Evolutionary conservation across 78 protist species (phyloP).

Genomic region (Isochrysis galbana): DNA sequence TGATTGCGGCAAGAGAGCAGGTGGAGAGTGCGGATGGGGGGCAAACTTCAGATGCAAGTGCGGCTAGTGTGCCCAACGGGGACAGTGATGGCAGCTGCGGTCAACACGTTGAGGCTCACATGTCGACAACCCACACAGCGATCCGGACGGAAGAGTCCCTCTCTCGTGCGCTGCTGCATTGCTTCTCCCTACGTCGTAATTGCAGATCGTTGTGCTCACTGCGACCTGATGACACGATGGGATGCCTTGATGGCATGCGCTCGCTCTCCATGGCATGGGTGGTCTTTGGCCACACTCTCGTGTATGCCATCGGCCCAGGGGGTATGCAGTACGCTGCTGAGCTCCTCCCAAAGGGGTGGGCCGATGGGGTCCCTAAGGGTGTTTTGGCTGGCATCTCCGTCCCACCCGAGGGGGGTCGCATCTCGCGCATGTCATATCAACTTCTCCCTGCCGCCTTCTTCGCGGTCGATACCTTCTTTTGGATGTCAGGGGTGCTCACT

Average conservation of each 20-base stretch:
- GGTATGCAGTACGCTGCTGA: not conserved
- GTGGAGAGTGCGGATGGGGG: too few relatives aligned
- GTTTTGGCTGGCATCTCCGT: not conserved
- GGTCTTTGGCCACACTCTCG: not conserved
- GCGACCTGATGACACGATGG: not conserved
- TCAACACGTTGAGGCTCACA: not conserved
- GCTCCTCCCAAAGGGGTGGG: not conserved
- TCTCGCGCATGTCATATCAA: not conserved
- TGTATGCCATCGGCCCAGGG: not conserved
- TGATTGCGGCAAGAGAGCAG: too few relatives aligned
- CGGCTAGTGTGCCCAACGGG: not conserved
- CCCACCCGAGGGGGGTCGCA: not conserved
- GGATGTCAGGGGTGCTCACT: not conserved
- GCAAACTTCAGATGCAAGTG: not conserved
- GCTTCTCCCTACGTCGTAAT: not conserved
- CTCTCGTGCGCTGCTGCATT: not conserved
- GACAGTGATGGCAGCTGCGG: too few relatives aligned
- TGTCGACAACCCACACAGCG: not conserved
- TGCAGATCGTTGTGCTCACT: not conserved
- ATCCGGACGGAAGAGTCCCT: not conserved
- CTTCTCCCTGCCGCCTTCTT: not conserved
- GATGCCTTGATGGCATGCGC: not conserved
- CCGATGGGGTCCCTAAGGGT: not conserved
- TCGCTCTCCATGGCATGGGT: not conserved
- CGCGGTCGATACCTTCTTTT: slow-evolving; percentile 13